Percentiles rank a stretch among this genome's conserved stretches.
These are phyloP conservation scores for Hypoxylon rickii DNA, from an alignment of 495 filamentous ascomycete genomes.

Conservation along the genomic window DNA sequence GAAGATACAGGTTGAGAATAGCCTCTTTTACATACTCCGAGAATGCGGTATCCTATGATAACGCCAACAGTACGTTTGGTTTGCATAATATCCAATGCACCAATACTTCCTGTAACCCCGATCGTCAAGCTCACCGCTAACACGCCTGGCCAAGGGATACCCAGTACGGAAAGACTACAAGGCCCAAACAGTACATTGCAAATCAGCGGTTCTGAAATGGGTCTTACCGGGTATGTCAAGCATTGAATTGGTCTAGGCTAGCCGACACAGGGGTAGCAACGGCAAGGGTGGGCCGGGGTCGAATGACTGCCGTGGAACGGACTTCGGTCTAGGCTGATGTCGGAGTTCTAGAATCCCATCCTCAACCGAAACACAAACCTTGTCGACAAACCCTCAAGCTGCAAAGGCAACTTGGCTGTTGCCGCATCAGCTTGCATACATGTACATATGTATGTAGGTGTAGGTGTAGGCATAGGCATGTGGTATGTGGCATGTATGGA, in stretches of 20 bases:
- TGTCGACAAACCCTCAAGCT: slow-evolving; percentile 16
- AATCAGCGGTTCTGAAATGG: neutral
- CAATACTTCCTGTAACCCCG: too few relatives aligned
- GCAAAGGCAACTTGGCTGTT: slow-evolving; percentile 26
- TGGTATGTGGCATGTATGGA: too few relatives aligned
- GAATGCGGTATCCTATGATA: too few relatives aligned
- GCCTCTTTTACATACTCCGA: too few relatives aligned
- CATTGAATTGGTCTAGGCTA: slow-evolving; percentile 26
- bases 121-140: too few relatives aligned
- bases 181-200: neutral
- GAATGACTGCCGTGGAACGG: slow-evolving; percentile 33
- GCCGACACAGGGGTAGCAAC: slow-evolving; percentile 31
- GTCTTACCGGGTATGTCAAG: slow-evolving; percentile 1
- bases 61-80: too few relatives aligned
- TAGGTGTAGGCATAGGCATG: too few relatives aligned
- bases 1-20: too few relatives aligned
- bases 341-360: slow-evolving; percentile 25
- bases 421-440: slow-evolving; percentile 14
- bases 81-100: too few relatives aligned
- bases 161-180: too few relatives aligned
- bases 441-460: slow-evolving; percentile 11
- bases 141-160: too few relatives aligned
- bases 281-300: slow-evolving; percentile 29
- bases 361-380: slow-evolving; percentile 9
- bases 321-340: slow-evolving; percentile 27